Base-by-base conservation (phyloP, 345 rosid genomes). In the Iberis pinnata region DNA sequence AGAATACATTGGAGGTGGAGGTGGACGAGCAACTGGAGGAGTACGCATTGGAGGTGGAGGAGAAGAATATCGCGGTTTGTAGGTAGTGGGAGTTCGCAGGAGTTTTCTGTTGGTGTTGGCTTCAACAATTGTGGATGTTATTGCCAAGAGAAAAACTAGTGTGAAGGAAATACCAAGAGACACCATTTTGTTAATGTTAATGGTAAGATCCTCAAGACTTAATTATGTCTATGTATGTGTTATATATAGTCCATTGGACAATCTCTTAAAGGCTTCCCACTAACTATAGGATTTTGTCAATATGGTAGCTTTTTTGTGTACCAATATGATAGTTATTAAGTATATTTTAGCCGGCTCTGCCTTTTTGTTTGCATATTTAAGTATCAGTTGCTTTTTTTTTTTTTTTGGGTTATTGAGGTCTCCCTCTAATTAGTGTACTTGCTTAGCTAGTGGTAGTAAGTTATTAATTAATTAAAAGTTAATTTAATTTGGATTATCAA, bases 71-170 rank as follows among this genome's bases (percentile, higher is more conserved):
- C 7, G n/a, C n/a, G 33, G 1, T 10, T 31, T 12, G 0, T 6
- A 43, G n/a, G n/a, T n/a, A n/a, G n/a, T n/a, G n/a, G n/a, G n/a
- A n/a, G n/a, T n/a, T n/a, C n/a, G n/a, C 55, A 55, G 22, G 5
- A 56, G 57, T 45, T 64, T 56, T 49, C 69, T 56, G 44, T 32
- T 56, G 56, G 19, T 48, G 29, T 56, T 41, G 56, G 63, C 69
- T 18, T 56, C 56, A 5, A 45, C 57, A 48, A 49, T 22, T 48
- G 50, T 5, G 63, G 49, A 16, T 13, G 56, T 40, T 7, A 38
- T 56, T 22, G 51, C 50, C 15, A 48, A 56, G 10, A 64, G 31
- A 41, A 43, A 7, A 48, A 48, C 1, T 7, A 64, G 3, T 10
- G 45, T 42, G 4, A 49, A n/a, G 31, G 5, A n/a, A 57, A 56